phyloP scores from a whole-genome alignment of 164 flowering plant genomes.

The Buxus sempervirens region DNA sequence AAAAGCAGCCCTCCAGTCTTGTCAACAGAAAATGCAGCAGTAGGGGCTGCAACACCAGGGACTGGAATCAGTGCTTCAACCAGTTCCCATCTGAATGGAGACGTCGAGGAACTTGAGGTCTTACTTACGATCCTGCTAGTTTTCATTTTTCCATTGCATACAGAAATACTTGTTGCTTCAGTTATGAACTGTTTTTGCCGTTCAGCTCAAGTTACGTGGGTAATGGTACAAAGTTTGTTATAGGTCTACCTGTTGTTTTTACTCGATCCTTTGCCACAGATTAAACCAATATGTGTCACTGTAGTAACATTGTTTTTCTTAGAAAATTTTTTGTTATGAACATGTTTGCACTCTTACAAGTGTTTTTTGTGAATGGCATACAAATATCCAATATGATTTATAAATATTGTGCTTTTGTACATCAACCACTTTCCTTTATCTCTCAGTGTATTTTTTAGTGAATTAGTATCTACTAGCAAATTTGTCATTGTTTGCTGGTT shows the following conservation, averaged over 20 bases:
- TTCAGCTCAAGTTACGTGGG: background rate
- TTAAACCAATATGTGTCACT: too few species aligned
- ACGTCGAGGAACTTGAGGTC: slow-evolving; percentile 89
- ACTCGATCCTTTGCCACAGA: background rate
- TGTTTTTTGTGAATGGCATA: too few species aligned
- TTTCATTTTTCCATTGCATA: background rate
- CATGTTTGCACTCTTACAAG: too few species aligned
- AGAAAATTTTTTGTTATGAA: too few species aligned
- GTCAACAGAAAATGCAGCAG: slow-evolving; percentile 13
- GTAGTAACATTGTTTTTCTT: background rate
- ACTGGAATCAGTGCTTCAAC: slow-evolving; percentile 19
- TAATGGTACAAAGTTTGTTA: background rate
- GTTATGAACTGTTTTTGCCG: background rate
- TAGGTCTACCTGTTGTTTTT: background rate
- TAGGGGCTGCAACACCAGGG: slow-evolving; percentile 9
- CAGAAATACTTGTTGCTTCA: background rate
- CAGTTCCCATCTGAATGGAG: slow-evolving; percentile 25
- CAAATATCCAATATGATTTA: too few species aligned
- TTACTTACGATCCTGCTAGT: slow-evolving; percentile 12
- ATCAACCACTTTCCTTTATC: too few species aligned
- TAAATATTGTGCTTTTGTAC: too few species aligned
- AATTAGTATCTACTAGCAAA: too few species aligned
- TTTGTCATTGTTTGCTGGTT: background rate
- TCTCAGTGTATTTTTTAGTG: too few species aligned
- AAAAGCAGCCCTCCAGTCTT: slow-evolving; percentile 17